Percentiles rank a stretch among this genome's conserved stretches.
These are phyloP conservation scores for Apiospora malaysiana DNA, from an alignment of 2,329 filamentous ascomycete genomes.

Conservation along the genomic window DNA sequence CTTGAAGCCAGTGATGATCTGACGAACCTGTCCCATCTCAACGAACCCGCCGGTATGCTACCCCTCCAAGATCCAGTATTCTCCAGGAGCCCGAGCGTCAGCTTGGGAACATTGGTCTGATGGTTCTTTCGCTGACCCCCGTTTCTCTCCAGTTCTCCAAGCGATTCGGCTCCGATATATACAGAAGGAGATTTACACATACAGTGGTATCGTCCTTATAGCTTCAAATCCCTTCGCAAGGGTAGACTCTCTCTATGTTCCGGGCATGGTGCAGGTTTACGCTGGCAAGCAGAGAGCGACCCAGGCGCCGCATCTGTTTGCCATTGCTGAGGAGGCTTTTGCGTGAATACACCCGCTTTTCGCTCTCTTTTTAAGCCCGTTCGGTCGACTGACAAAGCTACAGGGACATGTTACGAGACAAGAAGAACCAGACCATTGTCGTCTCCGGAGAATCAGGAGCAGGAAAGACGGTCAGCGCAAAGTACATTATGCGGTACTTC, in stretches of 20 bases:
- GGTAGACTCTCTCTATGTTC: constrained; percentile 97
- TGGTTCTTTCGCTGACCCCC: constrained; percentile 9
- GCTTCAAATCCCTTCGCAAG: constrained; percentile 97
- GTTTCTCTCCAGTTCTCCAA: constrained; percentile 76
- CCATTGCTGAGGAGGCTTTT: constrained; percentile 98
- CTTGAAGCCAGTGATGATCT: constrained; percentile 98
- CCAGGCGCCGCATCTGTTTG: constrained; percentile 96
- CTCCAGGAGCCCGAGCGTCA: background rate
- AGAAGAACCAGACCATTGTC: constrained; percentile 96
- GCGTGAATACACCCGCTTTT: constrained; percentile 64
- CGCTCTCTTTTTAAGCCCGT: background rate
- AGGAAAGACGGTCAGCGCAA: constrained; percentile 98
- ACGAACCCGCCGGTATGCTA: constrained; percentile 88
- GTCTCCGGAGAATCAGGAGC: constrained; percentile 99
- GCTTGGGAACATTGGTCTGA: constrained; percentile 25
- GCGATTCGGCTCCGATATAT: constrained; percentile 96
- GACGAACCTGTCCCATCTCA: constrained; percentile 95
- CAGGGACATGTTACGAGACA: constrained; percentile 95
- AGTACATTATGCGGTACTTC: constrained; percentile 99
- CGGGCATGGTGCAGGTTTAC: constrained; percentile 99
- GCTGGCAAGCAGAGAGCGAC: constrained; percentile 95
- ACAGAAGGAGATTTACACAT: constrained; percentile 99
- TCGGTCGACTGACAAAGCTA: constrained; percentile 43
- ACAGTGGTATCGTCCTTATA: constrained; percentile 98
- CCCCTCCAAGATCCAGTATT: constrained; percentile 1